Base-by-base conservation (phyloP, 768 basidiomycete species). In the Dioszegia aurantiaca region DNA sequence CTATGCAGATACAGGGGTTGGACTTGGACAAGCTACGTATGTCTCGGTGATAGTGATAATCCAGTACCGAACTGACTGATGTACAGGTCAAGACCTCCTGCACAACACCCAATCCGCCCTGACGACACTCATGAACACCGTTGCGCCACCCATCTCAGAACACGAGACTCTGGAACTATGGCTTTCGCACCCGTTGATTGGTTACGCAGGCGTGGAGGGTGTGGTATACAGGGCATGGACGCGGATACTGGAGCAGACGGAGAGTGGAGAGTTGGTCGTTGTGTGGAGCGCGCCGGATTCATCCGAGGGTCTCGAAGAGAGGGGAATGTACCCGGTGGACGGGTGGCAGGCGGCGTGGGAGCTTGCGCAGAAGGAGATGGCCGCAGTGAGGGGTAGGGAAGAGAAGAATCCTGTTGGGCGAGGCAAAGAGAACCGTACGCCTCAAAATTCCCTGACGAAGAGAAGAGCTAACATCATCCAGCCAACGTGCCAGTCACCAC, bases 111-210 rank as follows among this genome's bases (percentile, higher is more conserved):
- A 93, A 36, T 90, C 89, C 10, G 91, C 93, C 2, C 79, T 98
- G 26, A 89, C 85, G 2, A 92, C 94, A 57, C 86, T 99, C 56
- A 80, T 99, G 49, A 94, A 97, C 73, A 94, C 87, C 27, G 94
- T 99, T 59, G 95, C 95, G 0, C 95, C 95, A 40, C 95, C 95
- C 12, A 98, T 98, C 68, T 89, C 93, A 24, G 93, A 94, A 75
- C 94, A 98, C 73, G 95, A 99, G 77, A 90, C 97, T 16, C 92
- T 99, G 63, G 86, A 95, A 74, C 86, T 99, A 8, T 90, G 89
- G 87, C 79, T 99, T 37, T 88, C 87, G 70, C 93, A 98, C 78
- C 92, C 95, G 65, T 93, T 99, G 93, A 81, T 83, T 62, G 95
- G 95, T 17, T 97, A 94, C 73, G 91, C 93, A 57, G 95, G 95